Percentiles rank a stretch among this genome's conserved stretches.
phyloP scores from a whole-genome alignment of 495 filamentous ascomycete species.

The Symbiotaphrina buchneri region DNA sequence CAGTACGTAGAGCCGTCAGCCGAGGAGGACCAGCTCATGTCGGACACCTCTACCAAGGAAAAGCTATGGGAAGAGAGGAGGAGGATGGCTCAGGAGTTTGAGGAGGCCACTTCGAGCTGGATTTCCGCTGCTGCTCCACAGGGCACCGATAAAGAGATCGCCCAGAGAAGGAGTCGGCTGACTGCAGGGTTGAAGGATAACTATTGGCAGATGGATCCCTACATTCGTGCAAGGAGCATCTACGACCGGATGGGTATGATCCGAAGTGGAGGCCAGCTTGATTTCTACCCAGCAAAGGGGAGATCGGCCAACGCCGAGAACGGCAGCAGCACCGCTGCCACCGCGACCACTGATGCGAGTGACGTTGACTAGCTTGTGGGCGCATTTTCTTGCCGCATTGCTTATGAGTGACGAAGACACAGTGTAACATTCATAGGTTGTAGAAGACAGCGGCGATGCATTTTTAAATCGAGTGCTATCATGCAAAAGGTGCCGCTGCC shows the following conservation, averaged over 20 bases:
- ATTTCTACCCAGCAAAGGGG: constrained; percentile 49
- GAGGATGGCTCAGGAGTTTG: constrained; percentile 40
- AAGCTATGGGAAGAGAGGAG: constrained; percentile 34
- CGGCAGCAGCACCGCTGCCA: constrained; percentile 8
- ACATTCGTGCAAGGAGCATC: constrained; percentile 43
- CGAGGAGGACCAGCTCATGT: constrained; percentile 50
- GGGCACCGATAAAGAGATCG: constrained; percentile 12
- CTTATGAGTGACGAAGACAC: not conserved
- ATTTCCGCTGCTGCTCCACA: constrained; percentile 19
- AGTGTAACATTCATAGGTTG: not conserved
- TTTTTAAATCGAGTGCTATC: not conserved
- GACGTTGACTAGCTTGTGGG: constrained; percentile 4
- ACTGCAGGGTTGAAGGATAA: constrained; percentile 39
- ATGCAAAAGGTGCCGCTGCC: not conserved
- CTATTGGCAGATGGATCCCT: constrained; percentile 58
- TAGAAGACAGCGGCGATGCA: not conserved
- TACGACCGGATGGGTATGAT: constrained; percentile 61
- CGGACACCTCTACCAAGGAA: constrained; percentile 38
- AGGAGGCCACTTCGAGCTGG: constrained; percentile 51
- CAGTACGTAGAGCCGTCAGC: constrained; percentile 50
- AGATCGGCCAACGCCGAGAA: constrained; percentile 9
- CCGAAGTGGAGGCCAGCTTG: constrained; percentile 34
- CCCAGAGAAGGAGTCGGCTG: constrained; percentile 23
- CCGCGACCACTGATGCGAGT: constrained; percentile 6
- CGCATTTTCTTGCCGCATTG: not conserved